Evolutionary conservation across 176 grass and related monocot genomes (phyloP).

Genomic region (Carex cristatella): DNA sequence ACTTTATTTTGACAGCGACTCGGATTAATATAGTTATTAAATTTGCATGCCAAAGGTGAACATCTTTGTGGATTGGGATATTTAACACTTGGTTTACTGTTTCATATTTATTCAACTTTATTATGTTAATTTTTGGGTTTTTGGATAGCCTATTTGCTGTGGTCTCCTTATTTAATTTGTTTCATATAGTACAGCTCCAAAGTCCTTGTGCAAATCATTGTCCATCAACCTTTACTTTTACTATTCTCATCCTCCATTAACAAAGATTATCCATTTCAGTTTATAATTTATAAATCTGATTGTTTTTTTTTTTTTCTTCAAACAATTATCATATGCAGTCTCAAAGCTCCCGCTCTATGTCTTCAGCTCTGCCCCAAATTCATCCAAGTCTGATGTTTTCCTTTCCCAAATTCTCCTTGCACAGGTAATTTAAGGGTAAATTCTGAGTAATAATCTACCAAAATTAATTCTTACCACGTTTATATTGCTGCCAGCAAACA

Average conservation of each 20-base stretch:
- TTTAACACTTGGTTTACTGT: not conserved
- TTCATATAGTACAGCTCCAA: not conserved
- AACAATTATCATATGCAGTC: constrained; percentile 34
- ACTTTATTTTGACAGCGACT: not conserved
- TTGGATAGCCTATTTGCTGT: not conserved
- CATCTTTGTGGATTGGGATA: not conserved
- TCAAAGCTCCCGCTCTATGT: constrained; percentile 77
- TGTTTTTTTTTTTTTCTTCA: not conserved
- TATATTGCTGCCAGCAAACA: not conserved
- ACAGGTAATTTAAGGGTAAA: constrained; percentile 43
- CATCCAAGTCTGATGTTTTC: constrained; percentile 31
- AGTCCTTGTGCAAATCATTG: not conserved
- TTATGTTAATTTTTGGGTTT: not conserved
- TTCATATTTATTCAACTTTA: not conserved
- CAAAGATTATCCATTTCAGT: not conserved
- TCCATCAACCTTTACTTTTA: not conserved
- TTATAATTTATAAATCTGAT: not conserved
- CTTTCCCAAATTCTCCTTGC: constrained; percentile 67
- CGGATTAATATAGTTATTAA: not conserved
- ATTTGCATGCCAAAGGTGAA: not conserved
- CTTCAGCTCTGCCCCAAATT: constrained; percentile 39
- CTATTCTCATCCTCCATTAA: not conserved
- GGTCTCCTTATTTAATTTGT: not conserved
- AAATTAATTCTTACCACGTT: not conserved
- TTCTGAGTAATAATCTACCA: not conserved